Percentiles rank a stretch among this genome's conserved stretches.
These are phyloP conservation scores for Aspergillaceae sp. DNA, from an alignment of 2,329 filamentous ascomycete genomes.

Conservation along the genomic window DNA sequence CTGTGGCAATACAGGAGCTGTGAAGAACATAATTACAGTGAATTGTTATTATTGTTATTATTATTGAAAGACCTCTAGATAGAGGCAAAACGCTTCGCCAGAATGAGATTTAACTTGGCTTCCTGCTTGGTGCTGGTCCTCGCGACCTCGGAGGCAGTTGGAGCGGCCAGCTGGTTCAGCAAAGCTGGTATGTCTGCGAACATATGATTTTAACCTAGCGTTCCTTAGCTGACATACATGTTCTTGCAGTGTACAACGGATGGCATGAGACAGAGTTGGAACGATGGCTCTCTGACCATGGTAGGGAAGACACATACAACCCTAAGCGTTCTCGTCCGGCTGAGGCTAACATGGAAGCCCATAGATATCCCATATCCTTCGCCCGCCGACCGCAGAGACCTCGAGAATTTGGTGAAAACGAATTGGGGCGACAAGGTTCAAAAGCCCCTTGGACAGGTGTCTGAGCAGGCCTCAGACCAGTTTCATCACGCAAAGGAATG, in stretches of 20 bases:
- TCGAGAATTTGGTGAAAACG: slow-evolving; percentile 80
- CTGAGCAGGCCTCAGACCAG: slow-evolving; percentile 64
- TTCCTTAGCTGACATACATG: neutral
- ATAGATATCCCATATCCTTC: slow-evolving; percentile 74
- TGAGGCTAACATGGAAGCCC: neutral
- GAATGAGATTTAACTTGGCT: slow-evolving; percentile 67
- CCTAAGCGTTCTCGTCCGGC: too few relatives aligned
- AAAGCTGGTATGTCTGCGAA: slow-evolving; percentile 61
- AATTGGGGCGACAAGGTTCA: slow-evolving; percentile 78
- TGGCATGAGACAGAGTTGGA: slow-evolving; percentile 98
- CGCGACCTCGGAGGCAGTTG: slow-evolving; percentile 56
- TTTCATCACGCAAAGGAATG: slow-evolving; percentile 72
- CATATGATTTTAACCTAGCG: neutral
- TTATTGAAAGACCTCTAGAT: neutral
- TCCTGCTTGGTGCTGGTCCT: slow-evolving; percentile 63
- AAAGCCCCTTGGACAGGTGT: slow-evolving; percentile 66
- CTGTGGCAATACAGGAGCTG: neutral
- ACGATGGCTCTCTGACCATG: slow-evolving; percentile 88
- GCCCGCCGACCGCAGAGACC: slow-evolving; percentile 82
- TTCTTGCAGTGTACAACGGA: slow-evolving; percentile 75
- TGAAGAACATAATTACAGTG: neutral
- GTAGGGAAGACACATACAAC: slow-evolving; percentile 12
- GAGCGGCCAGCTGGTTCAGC: slow-evolving; percentile 75
- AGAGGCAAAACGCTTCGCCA: slow-evolving; percentile 16
- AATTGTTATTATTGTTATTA: too few relatives aligned